Evolutionary conservation across 1,139 yeast species (phyloP).

Genomic region (Candida glucosophila): DNA sequence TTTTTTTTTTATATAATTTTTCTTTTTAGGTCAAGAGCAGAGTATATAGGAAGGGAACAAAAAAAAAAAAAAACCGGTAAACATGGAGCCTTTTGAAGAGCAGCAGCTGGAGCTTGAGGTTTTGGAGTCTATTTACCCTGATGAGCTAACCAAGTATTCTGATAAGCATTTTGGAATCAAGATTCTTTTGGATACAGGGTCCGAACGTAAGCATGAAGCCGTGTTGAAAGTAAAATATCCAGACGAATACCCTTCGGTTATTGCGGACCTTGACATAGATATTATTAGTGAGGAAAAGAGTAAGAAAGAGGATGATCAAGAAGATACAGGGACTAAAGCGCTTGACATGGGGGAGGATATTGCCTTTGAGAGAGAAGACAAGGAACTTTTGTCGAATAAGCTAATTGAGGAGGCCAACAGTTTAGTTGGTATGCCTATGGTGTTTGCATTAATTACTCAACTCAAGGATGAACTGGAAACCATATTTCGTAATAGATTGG

Average conservation of each 20-base stretch:
- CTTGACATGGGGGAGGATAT: conserved; percentile 50
- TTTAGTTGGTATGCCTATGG: conserved; percentile 80
- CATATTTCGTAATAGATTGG: conserved; percentile 49
- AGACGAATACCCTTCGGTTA: conserved; percentile 59
- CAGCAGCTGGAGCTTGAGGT: conserved; percentile 77
- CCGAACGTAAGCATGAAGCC: conserved; percentile 45
- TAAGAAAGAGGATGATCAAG: conserved; percentile 39
- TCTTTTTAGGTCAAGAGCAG: no score
- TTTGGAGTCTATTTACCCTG: conserved; percentile 86
- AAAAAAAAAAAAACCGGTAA: no score
- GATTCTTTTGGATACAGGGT: conserved; percentile 49
- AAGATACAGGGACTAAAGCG: conserved; percentile 33
- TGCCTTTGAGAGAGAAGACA: conserved; percentile 40
- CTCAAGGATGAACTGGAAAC: conserved; percentile 76
- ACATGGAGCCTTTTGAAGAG: conserved; percentile 68
- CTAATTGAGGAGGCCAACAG: conserved; percentile 59
- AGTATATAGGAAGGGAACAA: no score
- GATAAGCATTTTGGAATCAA: conserved; percentile 40
- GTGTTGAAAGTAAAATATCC: conserved; percentile 58
- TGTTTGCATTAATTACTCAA: conserved; percentile 68
- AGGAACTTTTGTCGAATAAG: conserved; percentile 27
- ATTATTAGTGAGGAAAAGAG: conserved; percentile 23
- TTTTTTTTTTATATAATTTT: no score
- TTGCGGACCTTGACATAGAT: conserved; percentile 45
- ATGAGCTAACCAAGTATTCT: conserved; percentile 49